Base-by-base conservation (phyloP, 345 rosid species). In the Salix udensis region DNA sequence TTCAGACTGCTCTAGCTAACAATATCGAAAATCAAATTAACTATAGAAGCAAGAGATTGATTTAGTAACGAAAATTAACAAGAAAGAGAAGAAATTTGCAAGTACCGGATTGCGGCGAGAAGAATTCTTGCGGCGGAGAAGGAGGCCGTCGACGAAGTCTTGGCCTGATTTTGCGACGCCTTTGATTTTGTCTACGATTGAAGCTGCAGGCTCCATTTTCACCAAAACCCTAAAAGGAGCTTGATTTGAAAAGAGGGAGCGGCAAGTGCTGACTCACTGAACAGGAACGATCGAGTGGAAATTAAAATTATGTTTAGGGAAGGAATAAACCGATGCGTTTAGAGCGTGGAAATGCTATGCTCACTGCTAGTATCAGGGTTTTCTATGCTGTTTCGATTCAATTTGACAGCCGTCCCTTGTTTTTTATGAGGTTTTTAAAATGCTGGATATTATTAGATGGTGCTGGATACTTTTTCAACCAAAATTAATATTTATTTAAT, bases 101-200 rank as follows among this genome's bases (percentile, higher is more conserved):
- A 61, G 8, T 83, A 92, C 98, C 88, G 97, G 97, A 78, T 88
- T 87, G 72, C 86, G 91, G 82, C 88, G 84, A 4, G 83, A 74
- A 26, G 84, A 83, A 62, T 73, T 78, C 69, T 78, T 34, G 23
- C 80, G 82, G 86, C 82, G 82, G 71, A 39, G 76, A 30, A 89
- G n/a, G 53, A 86, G 78, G 80, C 84, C 81, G 71, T 77, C 79
- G 62, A 90, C 77, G 50, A 86, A 86, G 62, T 83, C 84, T 50
- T 87, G 93, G 60, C 84, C 76, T 18, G 91, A 87, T 76, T 83
- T 83, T 15, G 89, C 86, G 53, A 88, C 68, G 60, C 79, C 82
- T 79, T 87, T 91, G 16, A 88, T 75, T 72, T 81, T 86, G 71
- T 89, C 91, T 31, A 88, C 75, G 1, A 81, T 77, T 15, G 88